These are phyloP conservation scores for Gamarada debralockiae DNA, from an alignment of 495 filamentous ascomycete species.

Conservation along the genomic window DNA sequence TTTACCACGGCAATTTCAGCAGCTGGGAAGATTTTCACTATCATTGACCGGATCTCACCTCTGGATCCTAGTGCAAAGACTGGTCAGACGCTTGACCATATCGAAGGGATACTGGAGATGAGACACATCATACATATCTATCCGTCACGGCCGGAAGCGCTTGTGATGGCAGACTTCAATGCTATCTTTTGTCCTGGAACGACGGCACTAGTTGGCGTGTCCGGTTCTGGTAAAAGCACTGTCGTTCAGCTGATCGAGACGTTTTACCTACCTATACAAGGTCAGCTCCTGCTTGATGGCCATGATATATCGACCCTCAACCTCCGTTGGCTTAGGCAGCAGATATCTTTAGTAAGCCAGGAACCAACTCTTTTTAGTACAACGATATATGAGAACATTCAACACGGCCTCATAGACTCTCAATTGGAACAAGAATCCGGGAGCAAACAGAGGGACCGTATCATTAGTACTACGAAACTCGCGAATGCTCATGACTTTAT, in stretches of 20 bases:
- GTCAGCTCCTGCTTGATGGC: constrained; percentile 73
- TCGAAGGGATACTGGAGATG: constrained; percentile 78
- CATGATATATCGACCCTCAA: constrained; percentile 75
- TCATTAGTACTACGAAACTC: constrained; percentile 27
- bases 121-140: constrained; percentile 83
- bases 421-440: constrained; percentile 57
- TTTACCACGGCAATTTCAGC: constrained; percentile 76
- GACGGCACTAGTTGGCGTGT: constrained; percentile 83
- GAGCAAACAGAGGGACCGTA: constrained; percentile 61
- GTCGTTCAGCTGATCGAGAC: too few species aligned
- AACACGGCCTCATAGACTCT: constrained; percentile 81
- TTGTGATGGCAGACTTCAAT: constrained; percentile 74
- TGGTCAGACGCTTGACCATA: too few species aligned
- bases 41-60: constrained; percentile 81
- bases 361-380: constrained; percentile 80
- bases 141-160: constrained; percentile 84
- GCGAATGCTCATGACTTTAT: constrained; percentile 31
- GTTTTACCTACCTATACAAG: constrained; percentile 82
- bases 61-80: constrained; percentile 69
- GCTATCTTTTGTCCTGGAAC: constrained; percentile 75
- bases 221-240: constrained; percentile 90
- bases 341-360: constrained; percentile 78
- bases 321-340: constrained; percentile 81
- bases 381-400: constrained; percentile 81
- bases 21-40: constrained; percentile 79